Evolutionary conservation across 2,329 filamentous ascomycete species (phyloP).

Genomic region (Botrytis galanthina): DNA sequence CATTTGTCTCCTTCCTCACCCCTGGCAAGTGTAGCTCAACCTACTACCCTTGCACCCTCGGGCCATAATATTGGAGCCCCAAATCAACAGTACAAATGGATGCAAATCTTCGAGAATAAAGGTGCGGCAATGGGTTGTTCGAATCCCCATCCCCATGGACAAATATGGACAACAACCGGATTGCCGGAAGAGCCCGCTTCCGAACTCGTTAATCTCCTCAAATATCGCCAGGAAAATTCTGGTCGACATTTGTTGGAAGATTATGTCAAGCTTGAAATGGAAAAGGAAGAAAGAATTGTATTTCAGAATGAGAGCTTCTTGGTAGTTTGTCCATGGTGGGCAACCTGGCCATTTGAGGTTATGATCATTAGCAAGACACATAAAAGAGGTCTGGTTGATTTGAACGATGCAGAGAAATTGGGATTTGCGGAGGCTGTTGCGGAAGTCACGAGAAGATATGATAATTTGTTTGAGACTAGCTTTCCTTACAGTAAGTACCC

Average conservation of each 20-base stretch:
- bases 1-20: conserved; percentile 73
- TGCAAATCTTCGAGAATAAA: conserved; percentile 99
- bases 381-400: conserved; percentile 79
- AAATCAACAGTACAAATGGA: conserved; percentile 81
- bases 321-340: conserved; percentile 96
- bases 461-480: conserved; percentile 94
- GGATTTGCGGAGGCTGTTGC: conserved; percentile 81
- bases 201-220: conserved; percentile 74
- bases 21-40: conserved; percentile 47
- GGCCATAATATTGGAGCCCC: conserved; percentile 50
- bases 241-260: conserved; percentile 79
- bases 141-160: conserved; percentile 95
- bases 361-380: conserved; percentile 84
- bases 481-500: conserved; percentile 80
- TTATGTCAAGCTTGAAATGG: conserved; percentile 73
- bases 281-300: conserved; percentile 81
- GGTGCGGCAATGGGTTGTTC: conserved; percentile 97
- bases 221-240: conserved; percentile 70
- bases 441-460: conserved; percentile 86
- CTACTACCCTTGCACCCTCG: conserved; percentile 45
- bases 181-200: conserved; percentile 84
- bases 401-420: conserved; percentile 66
- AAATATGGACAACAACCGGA: conserved; percentile 91
- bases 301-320: conserved; percentile 85
- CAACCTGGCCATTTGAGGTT: conserved; percentile 93